Evolutionary conservation across 257 asterid species (phyloP).

Genomic region (Lithospermum erythrorhizon): DNA sequence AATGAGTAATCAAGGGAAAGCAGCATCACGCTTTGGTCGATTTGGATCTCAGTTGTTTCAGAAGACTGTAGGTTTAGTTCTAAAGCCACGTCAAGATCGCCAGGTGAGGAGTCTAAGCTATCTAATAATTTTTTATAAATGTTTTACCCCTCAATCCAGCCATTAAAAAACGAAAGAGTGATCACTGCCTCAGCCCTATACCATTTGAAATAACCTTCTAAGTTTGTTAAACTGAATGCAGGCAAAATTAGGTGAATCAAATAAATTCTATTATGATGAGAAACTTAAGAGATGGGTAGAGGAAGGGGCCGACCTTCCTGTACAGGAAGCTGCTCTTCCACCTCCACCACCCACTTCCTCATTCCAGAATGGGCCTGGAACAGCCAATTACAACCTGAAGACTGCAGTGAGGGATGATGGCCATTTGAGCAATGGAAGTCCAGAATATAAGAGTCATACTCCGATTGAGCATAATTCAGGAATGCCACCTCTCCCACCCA

Average conservation of each 20-base stretch:
- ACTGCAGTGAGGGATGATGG: slow-evolving; percentile 51
- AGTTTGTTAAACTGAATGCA: slow-evolving; percentile 8
- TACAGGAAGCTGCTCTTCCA: slow-evolving; percentile 58
- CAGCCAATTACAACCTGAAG: slow-evolving; percentile 56
- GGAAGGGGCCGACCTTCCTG: slow-evolving; percentile 73
- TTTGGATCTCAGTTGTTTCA: slow-evolving; percentile 37
- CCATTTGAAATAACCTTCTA: background rate
- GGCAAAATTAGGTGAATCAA: slow-evolving; percentile 91
- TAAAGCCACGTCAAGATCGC: slow-evolving; percentile 31
- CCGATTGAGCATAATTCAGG: slow-evolving; percentile 50
- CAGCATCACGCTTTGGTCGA: slow-evolving; percentile 60
- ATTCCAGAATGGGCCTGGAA: slow-evolving; percentile 58
- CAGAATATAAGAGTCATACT: slow-evolving; percentile 49
- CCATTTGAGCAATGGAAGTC: slow-evolving; percentile 37
- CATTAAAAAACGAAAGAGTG: background rate
- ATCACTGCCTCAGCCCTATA: too few species aligned
- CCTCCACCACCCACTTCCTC: slow-evolving; percentile 71
- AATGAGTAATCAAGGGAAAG: slow-evolving; percentile 31
- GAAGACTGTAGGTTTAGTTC: slow-evolving; percentile 34
- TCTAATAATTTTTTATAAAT: background rate
- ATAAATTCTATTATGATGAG: slow-evolving; percentile 82
- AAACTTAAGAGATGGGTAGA: slow-evolving; percentile 96
- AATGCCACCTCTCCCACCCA: slow-evolving; percentile 95
- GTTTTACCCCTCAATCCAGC: background rate
- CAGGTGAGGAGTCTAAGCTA: slow-evolving; percentile 24